phyloP scores from a whole-genome alignment of 768 basidiomycete species.

The Suillus americanus region DNA sequence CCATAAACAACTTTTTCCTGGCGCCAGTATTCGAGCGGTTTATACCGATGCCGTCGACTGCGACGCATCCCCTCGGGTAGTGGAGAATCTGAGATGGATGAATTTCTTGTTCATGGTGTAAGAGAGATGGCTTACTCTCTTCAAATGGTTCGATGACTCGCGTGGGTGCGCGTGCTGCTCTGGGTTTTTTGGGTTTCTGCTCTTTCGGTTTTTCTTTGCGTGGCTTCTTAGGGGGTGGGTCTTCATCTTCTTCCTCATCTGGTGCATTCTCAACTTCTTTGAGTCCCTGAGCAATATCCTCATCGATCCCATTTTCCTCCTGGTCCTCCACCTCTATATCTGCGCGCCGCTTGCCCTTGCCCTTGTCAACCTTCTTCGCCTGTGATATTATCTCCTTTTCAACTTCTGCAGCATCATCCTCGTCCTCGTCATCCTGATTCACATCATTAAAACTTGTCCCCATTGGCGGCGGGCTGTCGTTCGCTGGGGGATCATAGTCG shows the following conservation, averaged over 20 bases:
- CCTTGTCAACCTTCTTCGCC: conserved; percentile 32
- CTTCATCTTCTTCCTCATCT: conserved; percentile 46
- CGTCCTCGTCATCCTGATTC: conserved; percentile 48
- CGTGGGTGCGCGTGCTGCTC: conserved; percentile 19
- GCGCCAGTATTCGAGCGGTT: conserved; percentile 91
- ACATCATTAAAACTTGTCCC: conserved; percentile 45
- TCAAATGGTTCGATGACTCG: conserved; percentile 14
- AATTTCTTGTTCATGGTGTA: neutral
- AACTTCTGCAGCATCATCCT: conserved; percentile 27
- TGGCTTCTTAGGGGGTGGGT: conserved; percentile 28
- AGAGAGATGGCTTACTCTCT: conserved; percentile 23
- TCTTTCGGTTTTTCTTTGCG: conserved; percentile 25
- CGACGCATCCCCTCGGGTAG: conserved; percentile 58
- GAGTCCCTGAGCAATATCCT: conserved; percentile 42
- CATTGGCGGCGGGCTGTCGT: conserved; percentile 30
- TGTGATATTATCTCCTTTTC: conserved; percentile 32
- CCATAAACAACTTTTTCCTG: conserved; percentile 87
- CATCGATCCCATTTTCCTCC: conserved; percentile 33
- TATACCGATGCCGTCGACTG: conserved; percentile 63
- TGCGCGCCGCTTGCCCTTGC: conserved; percentile 44
- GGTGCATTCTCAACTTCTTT: conserved; percentile 51
- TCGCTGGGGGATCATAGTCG: conserved; percentile 19
- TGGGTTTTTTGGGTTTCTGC: conserved; percentile 30
- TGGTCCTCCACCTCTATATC: conserved; percentile 17
- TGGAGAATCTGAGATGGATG: conserved; percentile 22